phyloP scores from a whole-genome alignment of 2,329 filamentous ascomycete genomes.

The Coniosporium tulheliwenetii region DNA sequence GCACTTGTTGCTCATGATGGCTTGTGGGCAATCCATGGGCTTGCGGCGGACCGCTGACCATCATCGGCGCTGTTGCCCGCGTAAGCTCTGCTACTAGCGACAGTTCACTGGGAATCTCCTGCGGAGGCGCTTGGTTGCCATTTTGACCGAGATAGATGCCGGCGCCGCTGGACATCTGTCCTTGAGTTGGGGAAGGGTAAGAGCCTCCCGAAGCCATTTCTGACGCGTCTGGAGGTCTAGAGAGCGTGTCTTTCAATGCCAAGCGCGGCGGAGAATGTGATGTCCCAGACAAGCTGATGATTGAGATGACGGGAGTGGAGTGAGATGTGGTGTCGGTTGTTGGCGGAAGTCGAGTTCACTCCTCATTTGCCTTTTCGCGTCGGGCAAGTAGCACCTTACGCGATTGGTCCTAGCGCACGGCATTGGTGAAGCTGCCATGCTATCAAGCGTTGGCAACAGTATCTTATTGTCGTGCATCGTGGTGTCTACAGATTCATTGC shows the following conservation, averaged over 20 bases:
- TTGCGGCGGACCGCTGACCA: constrained; percentile 1
- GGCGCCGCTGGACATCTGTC: constrained; percentile 1
- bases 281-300: not conserved
- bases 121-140: not conserved
- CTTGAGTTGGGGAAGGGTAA: constrained; percentile 5
- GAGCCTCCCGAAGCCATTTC: constrained; percentile 2
- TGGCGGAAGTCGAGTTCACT: not conserved
- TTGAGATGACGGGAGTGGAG: not conserved
- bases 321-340: not conserved
- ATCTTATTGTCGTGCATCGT: not conserved
- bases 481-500: not conserved
- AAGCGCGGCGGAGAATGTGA: not conserved
- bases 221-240: not conserved
- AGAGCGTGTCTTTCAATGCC: not conserved
- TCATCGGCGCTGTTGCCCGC: constrained; percentile 3
- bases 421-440: not conserved
- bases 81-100: constrained; percentile 4
- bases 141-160: constrained; percentile 5
- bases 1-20: constrained; percentile 1
- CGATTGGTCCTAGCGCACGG: not conserved
- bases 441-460: not conserved
- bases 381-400: not conserved
- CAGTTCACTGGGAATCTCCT: constrained; percentile 3
- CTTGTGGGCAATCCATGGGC: not conserved
- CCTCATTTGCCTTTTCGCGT: too few species aligned